phyloP scores from a whole-genome alignment of 352 stramenopile species.

The Globisporangium yorkense region DNA sequence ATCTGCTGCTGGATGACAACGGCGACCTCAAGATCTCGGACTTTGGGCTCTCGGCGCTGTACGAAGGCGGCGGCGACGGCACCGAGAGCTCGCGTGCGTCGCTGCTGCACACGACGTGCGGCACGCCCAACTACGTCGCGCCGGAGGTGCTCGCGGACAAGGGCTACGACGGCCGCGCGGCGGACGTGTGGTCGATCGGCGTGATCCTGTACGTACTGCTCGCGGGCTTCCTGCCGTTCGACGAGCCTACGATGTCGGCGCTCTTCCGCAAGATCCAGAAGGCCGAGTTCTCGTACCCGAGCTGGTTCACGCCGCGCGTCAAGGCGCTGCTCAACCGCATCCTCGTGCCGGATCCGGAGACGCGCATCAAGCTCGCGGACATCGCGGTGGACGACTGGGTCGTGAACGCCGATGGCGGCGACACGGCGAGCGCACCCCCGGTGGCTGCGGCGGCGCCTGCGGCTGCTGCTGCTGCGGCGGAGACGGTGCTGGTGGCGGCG shows the following conservation, averaged over 20 bases:
- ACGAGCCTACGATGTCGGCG: constrained; percentile 93
- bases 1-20: constrained; percentile 94
- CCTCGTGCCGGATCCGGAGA: constrained; percentile 89
- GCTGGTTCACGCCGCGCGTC: constrained; percentile 87
- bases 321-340: constrained; percentile 90
- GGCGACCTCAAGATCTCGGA: constrained; percentile 99
- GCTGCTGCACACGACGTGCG: constrained; percentile 94
- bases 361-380: constrained; percentile 81
- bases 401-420: constrained; percentile 36
- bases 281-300: constrained; percentile 93
- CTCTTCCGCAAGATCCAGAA: constrained; percentile 97
- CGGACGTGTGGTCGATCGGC: constrained; percentile 97
- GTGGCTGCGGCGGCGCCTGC: not conserved
- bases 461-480: constrained; percentile 2
- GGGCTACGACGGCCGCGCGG: constrained; percentile 90
- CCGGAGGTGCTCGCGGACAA: constrained; percentile 92
- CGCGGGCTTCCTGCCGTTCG: constrained; percentile 92
- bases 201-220: constrained; percentile 98
- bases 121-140: constrained; percentile 96
- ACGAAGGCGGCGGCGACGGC: constrained; percentile 80
- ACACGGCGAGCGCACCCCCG: constrained; percentile 10
- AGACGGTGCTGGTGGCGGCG: constrained; percentile 11
- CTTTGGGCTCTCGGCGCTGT: constrained; percentile 96
- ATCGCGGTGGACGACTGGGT: constrained; percentile 91
- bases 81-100: constrained; percentile 83